Evolutionary conservation across 257 asterid species (phyloP).

Genomic region (Jacaranda mimosifolia): DNA sequence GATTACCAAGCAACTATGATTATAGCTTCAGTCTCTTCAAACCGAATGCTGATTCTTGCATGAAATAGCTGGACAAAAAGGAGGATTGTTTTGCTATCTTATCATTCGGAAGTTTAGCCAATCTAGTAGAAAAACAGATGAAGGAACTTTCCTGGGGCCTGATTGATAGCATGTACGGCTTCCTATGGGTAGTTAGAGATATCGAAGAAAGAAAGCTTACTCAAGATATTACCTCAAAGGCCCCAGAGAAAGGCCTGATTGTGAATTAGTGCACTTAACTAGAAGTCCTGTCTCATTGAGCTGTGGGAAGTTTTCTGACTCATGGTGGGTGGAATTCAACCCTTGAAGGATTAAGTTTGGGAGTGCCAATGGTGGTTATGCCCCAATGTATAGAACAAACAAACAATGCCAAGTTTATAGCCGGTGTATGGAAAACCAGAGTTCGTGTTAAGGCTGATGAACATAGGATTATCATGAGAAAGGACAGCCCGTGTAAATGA

Average conservation of each 20-base stretch:
- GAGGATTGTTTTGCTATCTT: slow-evolving; percentile 41
- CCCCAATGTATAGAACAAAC: slow-evolving; percentile 58
- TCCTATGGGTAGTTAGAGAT: slow-evolving; percentile 54
- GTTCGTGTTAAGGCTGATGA: slow-evolving; percentile 42
- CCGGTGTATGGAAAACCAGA: slow-evolving; percentile 55
- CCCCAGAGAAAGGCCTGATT: slow-evolving; percentile 7
- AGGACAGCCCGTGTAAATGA: slow-evolving; percentile 31
- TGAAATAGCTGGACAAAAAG: slow-evolving; percentile 44
- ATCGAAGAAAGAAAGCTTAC: slow-evolving; percentile 36
- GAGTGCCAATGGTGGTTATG: slow-evolving; percentile 54
- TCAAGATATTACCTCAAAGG: slow-evolving; percentile 3
- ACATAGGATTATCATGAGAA: slow-evolving; percentile 43
- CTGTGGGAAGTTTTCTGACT: slow-evolving; percentile 52
- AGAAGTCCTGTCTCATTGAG: slow-evolving; percentile 39
- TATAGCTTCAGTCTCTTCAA: no score
- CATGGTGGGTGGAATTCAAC: slow-evolving; percentile 80
- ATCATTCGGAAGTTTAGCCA: slow-evolving; percentile 49
- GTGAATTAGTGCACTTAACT: slow-evolving; percentile 44
- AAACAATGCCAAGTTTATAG: slow-evolving; percentile 50
- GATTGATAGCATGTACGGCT: slow-evolving; percentile 33
- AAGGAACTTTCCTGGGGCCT: slow-evolving; percentile 47
- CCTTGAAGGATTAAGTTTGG: slow-evolving; percentile 49
- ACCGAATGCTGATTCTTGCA: slow-evolving; percentile 29
- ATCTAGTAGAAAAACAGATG: slow-evolving; percentile 29
- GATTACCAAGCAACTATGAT: slow-evolving; percentile 3